phyloP scores from a whole-genome alignment of 768 basidiomycete species.

The Butyriboletus loyo region DNA sequence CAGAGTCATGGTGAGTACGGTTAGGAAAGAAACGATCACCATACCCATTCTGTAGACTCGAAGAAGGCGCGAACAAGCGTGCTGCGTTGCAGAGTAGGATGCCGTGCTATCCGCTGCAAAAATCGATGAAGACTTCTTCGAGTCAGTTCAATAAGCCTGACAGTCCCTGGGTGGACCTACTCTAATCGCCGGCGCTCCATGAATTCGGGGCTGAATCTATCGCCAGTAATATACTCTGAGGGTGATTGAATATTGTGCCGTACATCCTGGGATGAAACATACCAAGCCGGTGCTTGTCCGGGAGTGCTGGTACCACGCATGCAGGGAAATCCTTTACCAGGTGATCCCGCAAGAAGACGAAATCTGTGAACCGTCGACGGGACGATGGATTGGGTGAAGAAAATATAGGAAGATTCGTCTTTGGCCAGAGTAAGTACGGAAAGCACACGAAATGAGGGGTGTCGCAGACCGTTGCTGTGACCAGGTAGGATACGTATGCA shows the following conservation, averaged over 20 bases:
- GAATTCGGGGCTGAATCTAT: conserved; percentile 95
- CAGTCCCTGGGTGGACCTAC: conserved; percentile 44
- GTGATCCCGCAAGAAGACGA: conserved; percentile 88
- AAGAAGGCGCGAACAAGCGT: conserved; percentile 92
- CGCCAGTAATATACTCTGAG: conserved; percentile 94
- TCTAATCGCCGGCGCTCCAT: conserved; percentile 89
- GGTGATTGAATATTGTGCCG: conserved; percentile 1
- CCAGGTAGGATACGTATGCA: conserved; percentile 92
- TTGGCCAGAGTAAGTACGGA: conserved; percentile 13
- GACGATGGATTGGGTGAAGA: conserved; percentile 68
- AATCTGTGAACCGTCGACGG: conserved; percentile 93
- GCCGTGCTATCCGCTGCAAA: conserved; percentile 83
- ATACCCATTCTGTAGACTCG: conserved; percentile 97
- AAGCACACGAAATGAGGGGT: not conserved
- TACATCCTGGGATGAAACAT: conserved; percentile 27
- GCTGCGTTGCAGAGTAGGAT: conserved; percentile 90
- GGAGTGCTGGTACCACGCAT: conserved; percentile 95
- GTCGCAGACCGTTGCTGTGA: conserved; percentile 73
- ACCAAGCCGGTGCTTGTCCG: conserved; percentile 97
- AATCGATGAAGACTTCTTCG: conserved; percentile 81
- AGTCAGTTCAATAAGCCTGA: conserved; percentile 2
- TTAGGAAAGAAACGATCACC: conserved; percentile 16
- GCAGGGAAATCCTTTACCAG: conserved; percentile 92
- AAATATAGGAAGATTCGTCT: conserved; percentile 93
- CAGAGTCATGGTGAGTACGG: conserved; percentile 5